These are phyloP conservation scores for Microthlaspi erraticum DNA, from an alignment of 345 rosid species.

Conservation along the genomic window DNA sequence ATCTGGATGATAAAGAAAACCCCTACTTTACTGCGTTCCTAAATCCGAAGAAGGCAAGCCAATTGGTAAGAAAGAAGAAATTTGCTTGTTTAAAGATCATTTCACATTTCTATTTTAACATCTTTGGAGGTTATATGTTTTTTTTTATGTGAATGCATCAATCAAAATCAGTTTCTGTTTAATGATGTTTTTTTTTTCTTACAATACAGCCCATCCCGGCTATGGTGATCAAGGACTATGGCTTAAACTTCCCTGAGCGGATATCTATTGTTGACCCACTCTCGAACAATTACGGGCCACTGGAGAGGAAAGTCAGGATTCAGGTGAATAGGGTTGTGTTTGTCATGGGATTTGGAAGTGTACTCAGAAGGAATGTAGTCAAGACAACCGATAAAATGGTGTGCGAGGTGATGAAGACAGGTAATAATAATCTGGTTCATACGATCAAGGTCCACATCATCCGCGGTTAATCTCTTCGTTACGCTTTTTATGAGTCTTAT, in stretches of 20 bases:
- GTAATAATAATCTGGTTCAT: conserved; percentile 24
- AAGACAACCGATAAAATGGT: conserved; percentile 26
- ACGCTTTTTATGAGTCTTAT: neutral
- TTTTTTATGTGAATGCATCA: neutral
- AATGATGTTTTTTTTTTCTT: conserved; percentile 19
- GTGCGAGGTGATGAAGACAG: conserved; percentile 20
- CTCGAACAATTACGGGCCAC: neutral
- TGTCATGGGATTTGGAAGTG: conserved; percentile 25
- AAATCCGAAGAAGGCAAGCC: conserved; percentile 34
- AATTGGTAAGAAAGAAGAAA: conserved; percentile 23
- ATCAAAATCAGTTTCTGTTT: neutral
- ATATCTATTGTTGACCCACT: conserved; percentile 25
- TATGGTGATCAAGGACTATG: conserved; percentile 21
- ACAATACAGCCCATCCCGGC: conserved; percentile 30
- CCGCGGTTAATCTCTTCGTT: conserved; percentile 3
- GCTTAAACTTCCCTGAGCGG: conserved; percentile 25
- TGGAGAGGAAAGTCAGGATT: conserved; percentile 22
- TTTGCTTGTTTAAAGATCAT: neutral
- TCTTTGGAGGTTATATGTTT: neutral
- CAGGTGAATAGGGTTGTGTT: conserved; percentile 18
- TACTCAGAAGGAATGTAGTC: conserved; percentile 25
- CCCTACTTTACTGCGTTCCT: neutral
- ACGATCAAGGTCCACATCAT: conserved; percentile 31
- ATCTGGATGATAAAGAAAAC: conserved; percentile 23
- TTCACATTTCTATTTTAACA: neutral